phyloP scores from a whole-genome alignment of 805 yeast genomes.

The Brettanomyces anomalus region DNA sequence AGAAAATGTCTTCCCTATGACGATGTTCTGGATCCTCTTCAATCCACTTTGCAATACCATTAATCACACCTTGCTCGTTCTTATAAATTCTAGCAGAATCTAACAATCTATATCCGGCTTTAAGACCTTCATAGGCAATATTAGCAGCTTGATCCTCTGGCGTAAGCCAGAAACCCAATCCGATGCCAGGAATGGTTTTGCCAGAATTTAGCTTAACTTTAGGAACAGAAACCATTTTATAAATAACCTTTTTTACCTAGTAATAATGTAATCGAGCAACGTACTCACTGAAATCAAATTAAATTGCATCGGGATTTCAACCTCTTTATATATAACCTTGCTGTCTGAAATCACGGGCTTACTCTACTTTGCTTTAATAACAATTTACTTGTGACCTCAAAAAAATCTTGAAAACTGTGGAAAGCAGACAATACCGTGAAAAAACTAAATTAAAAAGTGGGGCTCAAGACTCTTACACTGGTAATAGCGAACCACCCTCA shows the following conservation, averaged over 20 bases:
- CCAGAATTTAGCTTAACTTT: constrained; percentile 22
- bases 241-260: constrained; percentile 8
- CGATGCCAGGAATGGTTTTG: constrained; percentile 39
- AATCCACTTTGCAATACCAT: constrained; percentile 43
- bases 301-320: neutral
- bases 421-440: too few relatives aligned
- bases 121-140: constrained; percentile 68
- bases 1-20: constrained; percentile 30
- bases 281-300: too few relatives aligned
- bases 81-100: constrained; percentile 65
- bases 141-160: constrained; percentile 39
- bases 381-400: too few relatives aligned
- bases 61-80: constrained; percentile 54
- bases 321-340: neutral
- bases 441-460: too few relatives aligned
- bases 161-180: constrained; percentile 53
- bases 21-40: constrained; percentile 15
- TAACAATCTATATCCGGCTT: constrained; percentile 76
- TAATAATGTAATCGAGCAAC: constrained; percentile 18
- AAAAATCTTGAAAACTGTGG: too few relatives aligned
- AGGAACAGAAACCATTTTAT: constrained; percentile 8
- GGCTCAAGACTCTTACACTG: too few relatives aligned
- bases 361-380: too few relatives aligned
- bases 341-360: neutral
- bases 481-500: too few relatives aligned